phyloP scores from a whole-genome alignment of 768 basidiomycete genomes.

The Gymnopilus dilepis region DNA sequence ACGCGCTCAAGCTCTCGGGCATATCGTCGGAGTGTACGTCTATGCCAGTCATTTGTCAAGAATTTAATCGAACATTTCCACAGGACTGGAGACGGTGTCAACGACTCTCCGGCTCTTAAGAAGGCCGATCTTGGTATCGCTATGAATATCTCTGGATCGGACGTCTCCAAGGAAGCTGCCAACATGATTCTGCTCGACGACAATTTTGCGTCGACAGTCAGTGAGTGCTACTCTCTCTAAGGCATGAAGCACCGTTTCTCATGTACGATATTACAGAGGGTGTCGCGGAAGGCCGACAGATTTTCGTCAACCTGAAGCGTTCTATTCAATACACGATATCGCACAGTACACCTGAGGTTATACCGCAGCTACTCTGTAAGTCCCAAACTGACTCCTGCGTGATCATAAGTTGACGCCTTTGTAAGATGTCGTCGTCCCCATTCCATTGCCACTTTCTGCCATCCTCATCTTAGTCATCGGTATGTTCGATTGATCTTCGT shows the following conservation, averaged over 20 bases:
- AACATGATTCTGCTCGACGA: conserved; percentile 79
- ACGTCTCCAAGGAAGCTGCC: conserved; percentile 76
- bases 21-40: conserved; percentile 73
- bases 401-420: neutral
- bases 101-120: conserved; percentile 74
- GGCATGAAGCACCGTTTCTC: neutral
- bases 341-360: conserved; percentile 72
- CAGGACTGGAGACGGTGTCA: conserved; percentile 76
- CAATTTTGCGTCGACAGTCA: conserved; percentile 75
- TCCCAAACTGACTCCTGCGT: conserved; percentile 12
- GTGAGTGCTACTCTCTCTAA: conserved; percentile 41
- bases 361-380: conserved; percentile 71
- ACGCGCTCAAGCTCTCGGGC: conserved; percentile 71
- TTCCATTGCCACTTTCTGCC: conserved; percentile 69
- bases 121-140: conserved; percentile 76
- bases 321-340: conserved; percentile 75
- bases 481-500: conserved; percentile 30
- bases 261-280: conserved; percentile 49
- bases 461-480: conserved; percentile 76
- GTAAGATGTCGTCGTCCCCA: conserved; percentile 68
- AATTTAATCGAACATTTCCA: neutral
- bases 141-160: conserved; percentile 78
- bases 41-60: neutral
- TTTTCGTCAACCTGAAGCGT: conserved; percentile 73
- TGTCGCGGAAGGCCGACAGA: conserved; percentile 70